These are phyloP conservation scores for Heterobasidion irregulare DNA, from an alignment of 1,284 basidiomycete genomes.

Conservation along the genomic window DNA sequence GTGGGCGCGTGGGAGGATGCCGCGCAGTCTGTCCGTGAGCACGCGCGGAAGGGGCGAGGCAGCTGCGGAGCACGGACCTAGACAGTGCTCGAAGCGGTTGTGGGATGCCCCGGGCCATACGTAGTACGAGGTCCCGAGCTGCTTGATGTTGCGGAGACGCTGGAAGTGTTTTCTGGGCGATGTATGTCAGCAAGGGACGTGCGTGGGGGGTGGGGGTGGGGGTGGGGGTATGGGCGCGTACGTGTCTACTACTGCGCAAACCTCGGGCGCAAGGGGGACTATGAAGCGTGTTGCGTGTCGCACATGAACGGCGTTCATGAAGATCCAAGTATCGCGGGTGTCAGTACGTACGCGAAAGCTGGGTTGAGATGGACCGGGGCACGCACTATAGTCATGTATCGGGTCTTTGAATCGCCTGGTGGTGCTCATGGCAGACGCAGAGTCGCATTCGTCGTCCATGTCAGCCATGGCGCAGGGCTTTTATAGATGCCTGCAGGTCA, in stretches of 20 bases:
- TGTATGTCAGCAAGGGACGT: background rate
- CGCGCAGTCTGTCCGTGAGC: background rate
- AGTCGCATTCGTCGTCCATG: background rate
- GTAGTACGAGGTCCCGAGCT: conserved; percentile 66
- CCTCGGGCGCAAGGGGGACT: conserved; percentile 8
- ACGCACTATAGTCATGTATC: conserved; percentile 5
- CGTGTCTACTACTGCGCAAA: conserved; percentile 12
- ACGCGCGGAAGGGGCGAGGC: background rate
- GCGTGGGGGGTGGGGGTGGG: background rate
- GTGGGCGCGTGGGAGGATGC: too few species aligned
- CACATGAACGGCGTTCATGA: too few species aligned
- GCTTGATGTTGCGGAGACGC: conserved; percentile 64
- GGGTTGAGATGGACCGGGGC: background rate
- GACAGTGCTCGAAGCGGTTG: conserved; percentile 72
- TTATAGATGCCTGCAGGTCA: too few species aligned
- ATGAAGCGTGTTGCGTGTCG: background rate
- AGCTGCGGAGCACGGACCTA: conserved; percentile 37
- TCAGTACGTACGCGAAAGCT: background rate
- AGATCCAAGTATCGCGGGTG: too few species aligned
- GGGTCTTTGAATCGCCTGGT: conserved; percentile 3
- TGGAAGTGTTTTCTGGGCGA: conserved; percentile 59
- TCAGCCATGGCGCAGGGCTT: background rate
- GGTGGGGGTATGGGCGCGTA: background rate
- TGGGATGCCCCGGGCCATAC: conserved; percentile 73
- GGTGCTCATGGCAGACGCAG: background rate